These are phyloP conservation scores for Colletotrichum navitas DNA, from an alignment of 2,329 filamentous ascomycete species.

Conservation along the genomic window DNA sequence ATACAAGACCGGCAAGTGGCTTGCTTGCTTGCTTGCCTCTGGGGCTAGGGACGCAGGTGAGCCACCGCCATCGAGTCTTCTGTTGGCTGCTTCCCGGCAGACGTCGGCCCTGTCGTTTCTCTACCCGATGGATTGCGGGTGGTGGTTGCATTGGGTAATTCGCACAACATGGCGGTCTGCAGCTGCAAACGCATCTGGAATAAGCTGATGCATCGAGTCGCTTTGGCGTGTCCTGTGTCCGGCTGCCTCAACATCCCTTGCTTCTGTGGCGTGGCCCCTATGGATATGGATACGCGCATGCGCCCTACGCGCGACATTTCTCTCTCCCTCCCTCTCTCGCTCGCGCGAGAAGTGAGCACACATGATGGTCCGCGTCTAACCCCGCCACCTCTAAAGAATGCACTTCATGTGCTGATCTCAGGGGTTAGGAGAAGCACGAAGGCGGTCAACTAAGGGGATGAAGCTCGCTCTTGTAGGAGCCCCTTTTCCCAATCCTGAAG, in stretches of 20 bases:
- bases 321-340: too few relatives aligned
- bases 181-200: background rate
- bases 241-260: constrained; percentile 24
- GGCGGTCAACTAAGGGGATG: constrained; percentile 30
- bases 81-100: constrained; percentile 14
- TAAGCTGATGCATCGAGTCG: background rate
- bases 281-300: background rate
- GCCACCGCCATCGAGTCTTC: constrained; percentile 6
- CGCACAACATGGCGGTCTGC: constrained; percentile 17
- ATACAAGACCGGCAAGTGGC: background rate
- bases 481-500: constrained; percentile 13
- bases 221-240: background rate
- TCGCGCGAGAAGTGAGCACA: background rate
- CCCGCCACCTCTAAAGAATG: constrained; percentile 4
- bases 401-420: constrained; percentile 2
- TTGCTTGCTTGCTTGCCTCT: too few relatives aligned
- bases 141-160: background rate
- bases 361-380: background rate
- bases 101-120: constrained; percentile 11
- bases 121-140: background rate
- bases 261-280: background rate
- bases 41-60: background rate
- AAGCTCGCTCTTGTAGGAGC: constrained; percentile 28
- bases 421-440: background rate
- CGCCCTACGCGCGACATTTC: background rate